phyloP scores from a whole-genome alignment of 768 basidiomycete genomes.

The Pleurotus tuber-regium region DNA sequence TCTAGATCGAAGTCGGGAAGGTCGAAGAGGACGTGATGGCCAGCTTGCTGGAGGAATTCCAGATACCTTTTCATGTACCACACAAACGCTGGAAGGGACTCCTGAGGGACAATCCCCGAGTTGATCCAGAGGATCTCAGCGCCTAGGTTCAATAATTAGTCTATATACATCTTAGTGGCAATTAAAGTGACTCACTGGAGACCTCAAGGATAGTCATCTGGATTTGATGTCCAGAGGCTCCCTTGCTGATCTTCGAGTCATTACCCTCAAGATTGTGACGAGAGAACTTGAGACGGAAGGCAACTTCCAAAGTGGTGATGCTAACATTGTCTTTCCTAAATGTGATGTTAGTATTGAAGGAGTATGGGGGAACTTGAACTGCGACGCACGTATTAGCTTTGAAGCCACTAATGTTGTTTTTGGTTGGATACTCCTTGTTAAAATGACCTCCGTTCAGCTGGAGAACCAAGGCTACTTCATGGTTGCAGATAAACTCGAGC shows the following conservation, averaged over 20 bases:
- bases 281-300: conserved; percentile 12
- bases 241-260: conserved; percentile 6
- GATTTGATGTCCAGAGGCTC: conserved; percentile 1
- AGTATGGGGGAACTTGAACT: neutral
- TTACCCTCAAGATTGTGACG: conserved; percentile 5
- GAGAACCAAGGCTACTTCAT: conserved; percentile 18
- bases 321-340: conserved; percentile 9
- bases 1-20: conserved; percentile 22
- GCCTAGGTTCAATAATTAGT: neutral
- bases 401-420: neutral
- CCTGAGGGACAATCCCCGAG: conserved; percentile 7
- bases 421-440: conserved; percentile 11
- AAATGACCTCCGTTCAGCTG: conserved; percentile 17
- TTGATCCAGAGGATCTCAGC: conserved; percentile 7
- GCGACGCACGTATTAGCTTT: conserved; percentile 8
- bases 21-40: conserved; percentile 21
- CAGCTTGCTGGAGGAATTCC: conserved; percentile 17
- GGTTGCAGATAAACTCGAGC: conserved; percentile 23
- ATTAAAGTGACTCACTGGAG: too few species aligned
- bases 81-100: conserved; percentile 3
- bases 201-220: conserved; percentile 15
- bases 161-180: neutral
- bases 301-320: conserved; percentile 9
- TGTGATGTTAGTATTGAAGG: neutral
- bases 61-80: conserved; percentile 18